These are phyloP conservation scores for Huiozyma naganishii DNA, from an alignment of 805 yeast genomes.

Conservation along the genomic window DNA sequence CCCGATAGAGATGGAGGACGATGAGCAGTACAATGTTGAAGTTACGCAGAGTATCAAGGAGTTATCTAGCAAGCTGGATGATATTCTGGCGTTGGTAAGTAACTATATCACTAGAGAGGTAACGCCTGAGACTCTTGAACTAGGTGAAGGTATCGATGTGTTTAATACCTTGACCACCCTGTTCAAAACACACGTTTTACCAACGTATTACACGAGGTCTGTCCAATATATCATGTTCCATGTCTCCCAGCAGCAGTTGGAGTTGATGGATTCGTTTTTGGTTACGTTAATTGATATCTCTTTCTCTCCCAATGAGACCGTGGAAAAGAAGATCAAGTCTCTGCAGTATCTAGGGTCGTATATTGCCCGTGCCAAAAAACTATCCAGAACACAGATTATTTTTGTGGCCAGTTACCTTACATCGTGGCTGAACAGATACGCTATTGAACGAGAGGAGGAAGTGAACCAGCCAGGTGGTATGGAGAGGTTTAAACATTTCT, in stretches of 20 bases:
- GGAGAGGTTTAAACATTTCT: conserved; percentile 83
- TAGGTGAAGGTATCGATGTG: conserved; percentile 55
- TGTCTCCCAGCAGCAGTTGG: conserved; percentile 70
- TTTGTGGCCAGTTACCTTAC: conserved; percentile 75
- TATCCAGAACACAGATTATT: conserved; percentile 61
- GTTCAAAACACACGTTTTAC: conserved; percentile 72
- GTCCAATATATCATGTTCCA: conserved; percentile 79
- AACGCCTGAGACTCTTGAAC: conserved; percentile 38
- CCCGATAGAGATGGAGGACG: conserved; percentile 24
- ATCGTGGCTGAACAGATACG: conserved; percentile 74
- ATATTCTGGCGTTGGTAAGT: conserved; percentile 50
- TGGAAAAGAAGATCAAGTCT: conserved; percentile 74
- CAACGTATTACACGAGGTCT: conserved; percentile 85
- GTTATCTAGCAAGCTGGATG: conserved; percentile 61
- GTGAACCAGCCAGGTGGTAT: conserved; percentile 60
- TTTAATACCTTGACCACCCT: conserved; percentile 67
- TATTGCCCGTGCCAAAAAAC: conserved; percentile 72
- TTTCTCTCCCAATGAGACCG: conserved; percentile 54
- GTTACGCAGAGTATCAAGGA: conserved; percentile 38
- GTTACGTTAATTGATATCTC: conserved; percentile 77
- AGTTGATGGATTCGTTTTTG: conserved; percentile 73
- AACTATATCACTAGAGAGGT: conserved; percentile 38
- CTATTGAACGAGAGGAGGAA: conserved; percentile 77
- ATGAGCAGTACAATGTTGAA: conserved; percentile 39
- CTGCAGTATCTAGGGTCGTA: conserved; percentile 87